Evolutionary conservation across 768 basidiomycete genomes (phyloP).

Genomic region (Trichaptum fuscoviolaceum): DNA sequence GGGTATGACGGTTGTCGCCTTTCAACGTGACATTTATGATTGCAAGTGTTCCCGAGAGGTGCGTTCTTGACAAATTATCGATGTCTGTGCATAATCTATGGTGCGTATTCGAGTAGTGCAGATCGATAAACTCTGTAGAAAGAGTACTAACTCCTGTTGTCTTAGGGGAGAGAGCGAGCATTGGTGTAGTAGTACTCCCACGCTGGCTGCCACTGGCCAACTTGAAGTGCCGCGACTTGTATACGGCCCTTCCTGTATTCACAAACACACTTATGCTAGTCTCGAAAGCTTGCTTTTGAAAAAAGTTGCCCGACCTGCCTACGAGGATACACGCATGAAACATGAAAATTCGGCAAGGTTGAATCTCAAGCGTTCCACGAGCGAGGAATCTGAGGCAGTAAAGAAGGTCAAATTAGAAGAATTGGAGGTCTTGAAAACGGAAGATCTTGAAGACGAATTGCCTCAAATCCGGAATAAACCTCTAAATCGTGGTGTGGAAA

Average conservation of each 20-base stretch:
- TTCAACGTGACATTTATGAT: too few relatives aligned
- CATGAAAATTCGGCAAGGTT: background rate
- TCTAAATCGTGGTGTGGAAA: background rate
- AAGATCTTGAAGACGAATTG: background rate
- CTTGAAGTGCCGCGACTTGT: background rate
- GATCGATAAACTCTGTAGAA: too few relatives aligned
- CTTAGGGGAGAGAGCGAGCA: too few relatives aligned
- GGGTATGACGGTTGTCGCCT: too few relatives aligned
- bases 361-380: background rate
- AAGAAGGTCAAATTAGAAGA: background rate
- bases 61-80: too few relatives aligned
- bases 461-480: background rate
- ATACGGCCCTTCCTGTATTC: background rate
- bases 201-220: background rate
- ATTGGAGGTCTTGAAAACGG: too few relatives aligned
- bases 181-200: too few relatives aligned
- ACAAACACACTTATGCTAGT: background rate
- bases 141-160: too few relatives aligned
- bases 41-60: too few relatives aligned
- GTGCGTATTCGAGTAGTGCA: too few relatives aligned
- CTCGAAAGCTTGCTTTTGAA: background rate
- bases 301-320: background rate
- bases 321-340: background rate
- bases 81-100: too few relatives aligned
- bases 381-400: background rate